A percentile compares a stretch with the other conserved stretches of the same genome.
Conservation (phyloP, 148 eudicot genomes). For the Rhododendron vialii region DNA sequence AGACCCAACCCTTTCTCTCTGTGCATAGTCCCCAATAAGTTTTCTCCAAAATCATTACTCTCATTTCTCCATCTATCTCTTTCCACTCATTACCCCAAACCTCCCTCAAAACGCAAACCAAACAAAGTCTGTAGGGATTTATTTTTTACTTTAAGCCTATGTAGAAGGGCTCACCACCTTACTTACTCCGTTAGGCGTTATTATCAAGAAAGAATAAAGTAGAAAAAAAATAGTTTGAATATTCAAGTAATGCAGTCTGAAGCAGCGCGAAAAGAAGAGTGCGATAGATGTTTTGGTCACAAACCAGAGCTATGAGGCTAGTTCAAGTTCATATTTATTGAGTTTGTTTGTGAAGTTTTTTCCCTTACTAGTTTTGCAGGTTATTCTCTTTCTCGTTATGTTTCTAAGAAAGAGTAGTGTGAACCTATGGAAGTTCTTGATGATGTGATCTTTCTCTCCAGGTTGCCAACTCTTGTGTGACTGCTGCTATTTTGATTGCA, state of each 20-base stretch:
- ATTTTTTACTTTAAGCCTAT: neutral
- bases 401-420: neutral
- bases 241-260: neutral
- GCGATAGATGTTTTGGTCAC: neutral
- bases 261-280: neutral
- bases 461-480: slow-evolving; percentile 82
- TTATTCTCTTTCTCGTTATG: neutral
- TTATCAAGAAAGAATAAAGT: neutral
- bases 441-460: slow-evolving; percentile 26
- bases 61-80: too few species aligned
- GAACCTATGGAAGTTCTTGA: neutral
- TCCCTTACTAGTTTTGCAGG: neutral
- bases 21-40: too few species aligned
- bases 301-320: neutral
- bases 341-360: neutral
- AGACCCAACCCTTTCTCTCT: too few species aligned
- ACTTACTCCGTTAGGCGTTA: neutral
- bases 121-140: neutral
- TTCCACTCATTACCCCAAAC: too few species aligned
- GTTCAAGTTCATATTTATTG: neutral
- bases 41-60: too few species aligned
- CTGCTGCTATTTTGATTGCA: slow-evolving; percentile 79
- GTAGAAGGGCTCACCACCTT: neutral
- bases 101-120: too few species aligned
- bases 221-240: neutral